Percentiles rank a stretch among this genome's conserved stretches.
These are phyloP conservation scores for Cichorium intybus DNA, from an alignment of 140 eudicot species.

Conservation along the genomic window DNA sequence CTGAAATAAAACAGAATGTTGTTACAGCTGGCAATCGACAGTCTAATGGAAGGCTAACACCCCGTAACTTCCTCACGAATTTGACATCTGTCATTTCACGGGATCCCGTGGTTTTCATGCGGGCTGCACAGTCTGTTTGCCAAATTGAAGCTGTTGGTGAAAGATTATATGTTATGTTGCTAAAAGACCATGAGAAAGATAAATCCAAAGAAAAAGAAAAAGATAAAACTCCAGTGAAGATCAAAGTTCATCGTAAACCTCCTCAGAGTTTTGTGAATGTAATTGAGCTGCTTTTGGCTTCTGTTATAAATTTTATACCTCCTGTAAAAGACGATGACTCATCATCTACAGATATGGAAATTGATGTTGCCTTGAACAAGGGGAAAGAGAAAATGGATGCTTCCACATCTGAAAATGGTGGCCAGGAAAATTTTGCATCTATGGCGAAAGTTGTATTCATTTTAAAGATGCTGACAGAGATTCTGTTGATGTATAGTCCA, in stretches of 20 bases:
- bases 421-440: conserved; percentile 69
- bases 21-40: conserved; percentile 72
- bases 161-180: conserved; percentile 74
- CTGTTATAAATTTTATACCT: conserved; percentile 57
- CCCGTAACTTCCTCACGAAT: conserved; percentile 70
- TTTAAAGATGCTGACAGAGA: conserved; percentile 82
- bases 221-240: conserved; percentile 50
- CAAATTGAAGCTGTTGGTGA: conserved; percentile 94
- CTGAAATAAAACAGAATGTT: conserved; percentile 80
- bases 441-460: conserved; percentile 82
- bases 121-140: conserved; percentile 87
- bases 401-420: conserved; percentile 44
- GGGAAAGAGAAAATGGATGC: conserved; percentile 88
- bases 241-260: conserved; percentile 75
- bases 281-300: conserved; percentile 77
- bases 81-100: conserved; percentile 70
- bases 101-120: conserved; percentile 86
- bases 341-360: conserved; percentile 69
- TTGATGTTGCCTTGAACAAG: conserved; percentile 62
- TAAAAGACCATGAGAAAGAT: conserved; percentile 91
- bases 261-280: conserved; percentile 78
- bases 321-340: conserved; percentile 62
- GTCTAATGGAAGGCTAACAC: conserved; percentile 81
- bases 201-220: conserved; percentile 69
- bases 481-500: conserved; percentile 79